These are phyloP conservation scores for Penicillium sp. DNA, from an alignment of 2,329 filamentous ascomycete species.

Conservation along the genomic window DNA sequence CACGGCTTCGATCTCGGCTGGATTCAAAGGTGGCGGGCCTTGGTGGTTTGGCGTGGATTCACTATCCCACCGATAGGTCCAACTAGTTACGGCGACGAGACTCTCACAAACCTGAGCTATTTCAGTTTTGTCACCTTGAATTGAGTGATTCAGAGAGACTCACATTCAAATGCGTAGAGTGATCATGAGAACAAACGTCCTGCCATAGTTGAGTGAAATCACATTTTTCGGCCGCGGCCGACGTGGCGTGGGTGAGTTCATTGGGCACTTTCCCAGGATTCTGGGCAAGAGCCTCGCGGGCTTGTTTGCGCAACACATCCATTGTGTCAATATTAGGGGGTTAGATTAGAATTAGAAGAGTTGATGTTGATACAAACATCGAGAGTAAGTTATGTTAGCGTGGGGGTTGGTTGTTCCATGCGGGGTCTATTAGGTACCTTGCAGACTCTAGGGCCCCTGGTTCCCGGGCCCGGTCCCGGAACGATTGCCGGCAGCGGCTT, in stretches of 20 bases:
- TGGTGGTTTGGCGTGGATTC: no score
- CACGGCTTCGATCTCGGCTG: slow-evolving; percentile 24
- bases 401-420: no score
- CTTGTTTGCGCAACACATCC: slow-evolving; percentile 31
- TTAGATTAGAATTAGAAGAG: neutral
- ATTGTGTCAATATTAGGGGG: slow-evolving; percentile 9
- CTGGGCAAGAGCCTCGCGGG: slow-evolving; percentile 24
- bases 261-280: slow-evolving; percentile 13
- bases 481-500: no score
- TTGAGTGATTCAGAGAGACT: neutral
- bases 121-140: neutral
- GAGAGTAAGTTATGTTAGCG: no score
- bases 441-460: no score
- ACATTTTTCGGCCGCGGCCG: slow-evolving; percentile 5
- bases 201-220: slow-evolving; percentile 31
- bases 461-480: no score
- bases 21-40: slow-evolving; percentile 15
- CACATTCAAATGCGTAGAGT: slow-evolving; percentile 24
- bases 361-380: neutral
- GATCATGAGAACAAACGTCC: slow-evolving; percentile 26
- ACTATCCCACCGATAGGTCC: no score
- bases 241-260: slow-evolving; percentile 4
- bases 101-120: slow-evolving; percentile 30
- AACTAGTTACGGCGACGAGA: slow-evolving; percentile 28
- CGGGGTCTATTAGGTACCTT: no score